Conservation (phyloP, 2,329 filamentous ascomycete genomes). For the Daldinia sp. region DNA sequence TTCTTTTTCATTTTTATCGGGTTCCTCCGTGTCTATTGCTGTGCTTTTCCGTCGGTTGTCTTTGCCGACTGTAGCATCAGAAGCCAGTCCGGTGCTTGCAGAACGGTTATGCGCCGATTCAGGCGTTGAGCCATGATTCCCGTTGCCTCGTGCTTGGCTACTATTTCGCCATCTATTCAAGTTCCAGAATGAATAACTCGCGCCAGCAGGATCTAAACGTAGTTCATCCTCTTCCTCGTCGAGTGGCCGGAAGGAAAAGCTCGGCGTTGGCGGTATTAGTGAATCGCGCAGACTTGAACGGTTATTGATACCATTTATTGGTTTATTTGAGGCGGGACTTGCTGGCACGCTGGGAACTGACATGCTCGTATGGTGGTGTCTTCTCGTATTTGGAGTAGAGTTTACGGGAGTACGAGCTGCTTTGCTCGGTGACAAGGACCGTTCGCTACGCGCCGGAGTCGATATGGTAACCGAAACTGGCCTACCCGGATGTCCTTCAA, state of each 20-base stretch:
- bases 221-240: conserved; percentile 53
- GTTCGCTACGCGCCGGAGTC: conserved; percentile 57
- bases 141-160: conserved; percentile 25
- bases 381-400: conserved; percentile 57
- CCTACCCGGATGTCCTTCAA: conserved; percentile 50
- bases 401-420: conserved; percentile 51
- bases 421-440: conserved; percentile 65
- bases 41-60: conserved; percentile 36
- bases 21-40: conserved; percentile 12
- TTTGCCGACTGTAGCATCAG: conserved; percentile 14
- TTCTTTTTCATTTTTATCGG: conserved; percentile 4
- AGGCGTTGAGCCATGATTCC: not conserved
- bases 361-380: conserved; percentile 52
- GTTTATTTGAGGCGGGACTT: conserved; percentile 53
- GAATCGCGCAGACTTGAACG: conserved; percentile 33
- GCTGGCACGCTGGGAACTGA: conserved; percentile 41
- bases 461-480: conserved; percentile 48
- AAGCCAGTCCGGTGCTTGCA: conserved; percentile 20
- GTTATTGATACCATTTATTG: conserved; percentile 35
- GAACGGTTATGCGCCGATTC: conserved; percentile 28
- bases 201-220: conserved; percentile 50
- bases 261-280: conserved; percentile 59
- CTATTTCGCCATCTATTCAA: conserved; percentile 60
- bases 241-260: conserved; percentile 59
- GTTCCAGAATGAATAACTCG: conserved; percentile 65